Evolutionary conservation across 2,329 filamentous ascomycete genomes (phyloP).

Genomic region (Dothiorella sarmentorum): DNA sequence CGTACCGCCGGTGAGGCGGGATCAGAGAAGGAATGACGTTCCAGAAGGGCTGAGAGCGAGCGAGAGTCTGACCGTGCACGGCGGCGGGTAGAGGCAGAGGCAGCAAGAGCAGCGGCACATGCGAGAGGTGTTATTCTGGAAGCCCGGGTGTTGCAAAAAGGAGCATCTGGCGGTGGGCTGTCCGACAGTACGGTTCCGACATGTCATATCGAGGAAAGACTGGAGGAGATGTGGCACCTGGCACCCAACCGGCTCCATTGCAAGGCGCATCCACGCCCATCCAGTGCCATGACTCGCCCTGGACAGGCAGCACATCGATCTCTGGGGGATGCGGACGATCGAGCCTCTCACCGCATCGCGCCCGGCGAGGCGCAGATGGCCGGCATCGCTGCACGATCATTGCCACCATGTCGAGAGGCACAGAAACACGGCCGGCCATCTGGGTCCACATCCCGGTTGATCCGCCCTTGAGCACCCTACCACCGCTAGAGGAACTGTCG

Average conservation of each 20-base stretch:
- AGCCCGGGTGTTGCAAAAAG: background rate
- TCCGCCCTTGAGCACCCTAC: slow-evolving; percentile 8
- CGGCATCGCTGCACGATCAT: slow-evolving; percentile 8
- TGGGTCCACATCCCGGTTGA: slow-evolving; percentile 16
- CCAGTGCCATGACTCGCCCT: slow-evolving; percentile 5
- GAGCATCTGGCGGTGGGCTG: background rate
- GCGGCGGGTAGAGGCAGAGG: background rate
- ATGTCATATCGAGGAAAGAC: background rate
- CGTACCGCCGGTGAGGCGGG: background rate
- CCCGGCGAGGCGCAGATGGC: too few species aligned
- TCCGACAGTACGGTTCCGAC: slow-evolving; percentile 3
- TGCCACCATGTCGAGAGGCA: slow-evolving; percentile 7
- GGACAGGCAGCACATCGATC: background rate
- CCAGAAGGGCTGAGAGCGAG: background rate
- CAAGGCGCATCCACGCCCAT: slow-evolving; percentile 14
- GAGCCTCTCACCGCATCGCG: slow-evolving; percentile 66
- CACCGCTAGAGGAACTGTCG: background rate
- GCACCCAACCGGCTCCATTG: slow-evolving; percentile 11
- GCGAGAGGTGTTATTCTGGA: background rate
- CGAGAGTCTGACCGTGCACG: slow-evolving; percentile 7
- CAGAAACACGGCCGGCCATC: slow-evolving; percentile 1
- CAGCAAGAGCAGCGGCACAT: background rate
- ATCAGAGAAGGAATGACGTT: background rate
- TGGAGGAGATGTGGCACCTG: slow-evolving; percentile 5
- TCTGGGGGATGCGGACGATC: slow-evolving; percentile 9